These are phyloP conservation scores for Stenocarpella maydis DNA, from an alignment of 2,329 filamentous ascomycete genomes.

Conservation along the genomic window DNA sequence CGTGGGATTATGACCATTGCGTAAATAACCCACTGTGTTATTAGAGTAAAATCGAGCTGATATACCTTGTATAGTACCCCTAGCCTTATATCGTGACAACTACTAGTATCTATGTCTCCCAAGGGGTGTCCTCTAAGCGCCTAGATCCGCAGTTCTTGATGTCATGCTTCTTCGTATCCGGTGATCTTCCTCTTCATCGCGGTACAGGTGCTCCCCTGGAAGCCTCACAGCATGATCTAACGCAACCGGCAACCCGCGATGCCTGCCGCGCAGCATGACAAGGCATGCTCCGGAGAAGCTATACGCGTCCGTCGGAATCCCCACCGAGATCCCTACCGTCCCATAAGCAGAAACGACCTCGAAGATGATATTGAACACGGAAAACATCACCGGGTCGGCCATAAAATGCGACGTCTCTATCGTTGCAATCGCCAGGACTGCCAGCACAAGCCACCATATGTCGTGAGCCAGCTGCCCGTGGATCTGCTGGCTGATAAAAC, in stretches of 20 bases:
- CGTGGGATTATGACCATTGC: no score
- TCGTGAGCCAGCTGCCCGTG: constrained; percentile 70
- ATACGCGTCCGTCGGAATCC: constrained; percentile 59
- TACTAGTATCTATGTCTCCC: no score
- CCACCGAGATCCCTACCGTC: constrained; percentile 65
- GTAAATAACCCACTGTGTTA: no score
- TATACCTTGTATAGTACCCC: no score
- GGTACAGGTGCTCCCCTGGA: constrained; percentile 46
- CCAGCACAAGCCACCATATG: constrained; percentile 70
- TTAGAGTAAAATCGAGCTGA: no score
- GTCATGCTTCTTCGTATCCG: constrained; percentile 49
- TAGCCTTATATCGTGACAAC: no score
- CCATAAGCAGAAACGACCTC: constrained; percentile 66
- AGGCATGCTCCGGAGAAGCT: constrained; percentile 63
- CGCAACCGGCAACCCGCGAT: constrained; percentile 62
- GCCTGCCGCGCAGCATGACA: constrained; percentile 64
- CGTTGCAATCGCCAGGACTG: constrained; percentile 65
- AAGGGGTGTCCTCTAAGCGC: no score
- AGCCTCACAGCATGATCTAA: constrained; percentile 60
- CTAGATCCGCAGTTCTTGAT: constrained; percentile 10
- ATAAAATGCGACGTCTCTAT: constrained; percentile 61
- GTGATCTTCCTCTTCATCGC: constrained; percentile 52
- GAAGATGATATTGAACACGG: constrained; percentile 66
- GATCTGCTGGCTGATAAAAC: constrained; percentile 54
- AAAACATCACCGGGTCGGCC: constrained; percentile 59